phyloP scores from a whole-genome alignment of 768 basidiomycete species.

The Boletellus ananiceps region DNA sequence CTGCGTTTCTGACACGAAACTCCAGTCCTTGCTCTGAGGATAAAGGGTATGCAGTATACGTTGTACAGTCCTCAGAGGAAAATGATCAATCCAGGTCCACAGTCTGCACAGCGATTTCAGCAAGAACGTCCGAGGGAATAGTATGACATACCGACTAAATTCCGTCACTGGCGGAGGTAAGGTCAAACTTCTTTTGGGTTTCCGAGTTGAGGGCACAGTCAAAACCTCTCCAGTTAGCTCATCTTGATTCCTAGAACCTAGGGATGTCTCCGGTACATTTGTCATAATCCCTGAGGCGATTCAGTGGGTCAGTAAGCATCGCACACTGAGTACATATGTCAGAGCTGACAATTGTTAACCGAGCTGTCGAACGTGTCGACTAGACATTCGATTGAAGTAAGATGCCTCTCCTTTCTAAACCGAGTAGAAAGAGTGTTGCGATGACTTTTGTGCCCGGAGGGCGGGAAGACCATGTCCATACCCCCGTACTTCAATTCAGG shows the following conservation, averaged over 20 bases:
- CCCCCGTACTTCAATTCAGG: constrained; percentile 29
- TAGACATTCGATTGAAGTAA: constrained; percentile 27
- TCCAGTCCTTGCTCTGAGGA: constrained; percentile 41
- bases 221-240: constrained; percentile 24
- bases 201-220: constrained; percentile 31
- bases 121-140: neutral
- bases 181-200: constrained; percentile 23
- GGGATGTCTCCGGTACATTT: constrained; percentile 28
- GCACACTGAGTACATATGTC: neutral
- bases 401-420: constrained; percentile 30
- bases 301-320: constrained; percentile 3
- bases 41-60: constrained; percentile 42
- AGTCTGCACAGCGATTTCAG: constrained; percentile 16
- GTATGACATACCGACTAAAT: constrained; percentile 24
- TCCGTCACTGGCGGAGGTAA: constrained; percentile 31
- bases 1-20: constrained; percentile 35
- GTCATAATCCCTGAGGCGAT: constrained; percentile 20
- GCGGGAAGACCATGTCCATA: constrained; percentile 17
- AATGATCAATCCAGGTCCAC: constrained; percentile 31
- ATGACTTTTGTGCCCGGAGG: constrained; percentile 33
- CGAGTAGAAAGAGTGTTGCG: constrained; percentile 32
- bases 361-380: constrained; percentile 23
- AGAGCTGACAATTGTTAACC: constrained; percentile 28
- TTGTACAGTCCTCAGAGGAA: constrained; percentile 31
- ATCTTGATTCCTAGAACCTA: constrained; percentile 27